Percentiles rank a stretch among this genome's conserved stretches.
Evolutionary conservation across 1,139 yeast genomes (phyloP).

Genomic region (Saccharomycopsis phalli): DNA sequence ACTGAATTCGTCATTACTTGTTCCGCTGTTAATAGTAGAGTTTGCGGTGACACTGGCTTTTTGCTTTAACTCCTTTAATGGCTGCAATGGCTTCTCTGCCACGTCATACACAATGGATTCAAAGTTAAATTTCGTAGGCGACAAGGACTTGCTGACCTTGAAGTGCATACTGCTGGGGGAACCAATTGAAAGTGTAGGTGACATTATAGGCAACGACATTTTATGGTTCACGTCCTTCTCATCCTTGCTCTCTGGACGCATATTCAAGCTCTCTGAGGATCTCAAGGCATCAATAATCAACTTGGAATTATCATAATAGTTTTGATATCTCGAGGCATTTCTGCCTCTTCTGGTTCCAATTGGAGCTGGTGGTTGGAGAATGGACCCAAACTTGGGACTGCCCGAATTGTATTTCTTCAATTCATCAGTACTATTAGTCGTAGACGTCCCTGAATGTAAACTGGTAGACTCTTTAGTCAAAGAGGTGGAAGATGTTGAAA

Average conservation of each 20-base stretch:
- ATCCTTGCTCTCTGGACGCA: constrained; percentile 9
- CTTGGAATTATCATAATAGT: constrained; percentile 41
- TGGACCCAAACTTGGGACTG: constrained; percentile 12
- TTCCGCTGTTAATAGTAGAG: not conserved
- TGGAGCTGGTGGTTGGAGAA: constrained; percentile 19
- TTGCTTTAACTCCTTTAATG: constrained; percentile 10
- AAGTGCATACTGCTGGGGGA: constrained; percentile 10
- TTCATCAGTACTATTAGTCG: constrained; percentile 13
- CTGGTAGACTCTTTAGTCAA: constrained; percentile 14
- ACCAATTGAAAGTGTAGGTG: constrained; percentile 19
- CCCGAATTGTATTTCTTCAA: constrained; percentile 5
- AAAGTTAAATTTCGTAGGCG: constrained; percentile 27
- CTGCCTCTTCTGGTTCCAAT: constrained; percentile 24
- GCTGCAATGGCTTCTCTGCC: constrained; percentile 20
- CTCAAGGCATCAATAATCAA: constrained; percentile 40
- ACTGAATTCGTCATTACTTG: constrained; percentile 5
- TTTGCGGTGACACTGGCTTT: not conserved
- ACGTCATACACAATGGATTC: constrained; percentile 29
- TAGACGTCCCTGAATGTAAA: constrained; percentile 10
- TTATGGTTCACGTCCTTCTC: constrained; percentile 16
- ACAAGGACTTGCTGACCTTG: constrained; percentile 16
- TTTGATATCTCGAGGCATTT: constrained; percentile 42
- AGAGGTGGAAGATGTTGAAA: constrained; percentile 11
- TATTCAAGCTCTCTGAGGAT: constrained; percentile 33
- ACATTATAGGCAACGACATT: constrained; percentile 21